phyloP scores from a whole-genome alignment of 1,139 yeast species.

The Geotrichum klebahnii region DNA sequence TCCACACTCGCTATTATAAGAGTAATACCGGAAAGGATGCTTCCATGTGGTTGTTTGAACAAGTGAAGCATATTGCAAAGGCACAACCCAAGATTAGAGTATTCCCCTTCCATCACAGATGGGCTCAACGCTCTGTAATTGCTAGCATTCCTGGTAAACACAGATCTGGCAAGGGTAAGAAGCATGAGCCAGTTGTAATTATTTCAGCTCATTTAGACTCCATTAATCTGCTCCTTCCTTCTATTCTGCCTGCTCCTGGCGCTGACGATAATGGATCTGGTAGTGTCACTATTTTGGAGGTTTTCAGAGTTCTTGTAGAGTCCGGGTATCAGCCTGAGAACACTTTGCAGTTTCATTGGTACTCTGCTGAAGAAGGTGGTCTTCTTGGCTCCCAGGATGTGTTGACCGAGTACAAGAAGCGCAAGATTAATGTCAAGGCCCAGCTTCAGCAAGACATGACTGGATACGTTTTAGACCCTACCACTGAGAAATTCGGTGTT shows the following conservation, averaged over 20 bases:
- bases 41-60: slow-evolving; percentile 63
- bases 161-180: too few species aligned
- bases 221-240: slow-evolving; percentile 69
- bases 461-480: slow-evolving; percentile 68
- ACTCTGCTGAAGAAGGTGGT: slow-evolving; percentile 94
- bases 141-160: slow-evolving; percentile 46
- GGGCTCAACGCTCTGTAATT: slow-evolving; percentile 38
- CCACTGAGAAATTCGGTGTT: slow-evolving; percentile 56
- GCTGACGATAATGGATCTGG: slow-evolving; percentile 97
- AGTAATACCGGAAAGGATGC: slow-evolving; percentile 65
- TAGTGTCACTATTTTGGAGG: slow-evolving; percentile 71
- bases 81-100: too few species aligned
- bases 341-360: slow-evolving; percentile 87
- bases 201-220: slow-evolving; percentile 93
- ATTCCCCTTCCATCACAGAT: slow-evolving; percentile 17
- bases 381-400: slow-evolving; percentile 81
- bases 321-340: slow-evolving; percentile 56
- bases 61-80: slow-evolving; percentile 45
- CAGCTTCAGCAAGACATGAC: slow-evolving; percentile 97
- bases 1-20: slow-evolving; percentile 52
- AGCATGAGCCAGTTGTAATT: slow-evolving; percentile 59
- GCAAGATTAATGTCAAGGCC: slow-evolving; percentile 52
- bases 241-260: slow-evolving; percentile 74
- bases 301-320: slow-evolving; percentile 52
- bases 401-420: slow-evolving; percentile 43